These are phyloP conservation scores for Plasmodium vinckei DNA, from an alignment of 169 alveolate species.

Conservation along the genomic window DNA sequence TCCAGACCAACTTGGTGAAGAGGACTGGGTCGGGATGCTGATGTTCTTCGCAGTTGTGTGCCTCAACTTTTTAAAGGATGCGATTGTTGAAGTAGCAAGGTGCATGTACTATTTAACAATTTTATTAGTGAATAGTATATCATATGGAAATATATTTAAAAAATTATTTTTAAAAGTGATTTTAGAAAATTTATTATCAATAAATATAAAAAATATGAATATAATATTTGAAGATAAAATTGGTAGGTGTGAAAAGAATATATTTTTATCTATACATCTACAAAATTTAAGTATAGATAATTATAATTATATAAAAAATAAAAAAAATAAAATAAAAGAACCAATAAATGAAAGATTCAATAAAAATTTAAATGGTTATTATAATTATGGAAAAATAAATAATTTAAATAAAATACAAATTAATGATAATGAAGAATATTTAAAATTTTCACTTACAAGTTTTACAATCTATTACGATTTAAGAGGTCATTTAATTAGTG, in stretches of 20 bases:
- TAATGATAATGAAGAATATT: constrained; percentile 3
- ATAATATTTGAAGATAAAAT: constrained; percentile 39
- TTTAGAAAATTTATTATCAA: constrained; percentile 1
- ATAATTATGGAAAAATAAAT: neutral
- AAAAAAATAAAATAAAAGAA: constrained; percentile 6
- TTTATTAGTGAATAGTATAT: neutral
- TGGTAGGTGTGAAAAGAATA: neutral
- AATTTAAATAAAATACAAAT: neutral
- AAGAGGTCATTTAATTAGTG: constrained; percentile 25
- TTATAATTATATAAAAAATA: constrained; percentile 9
- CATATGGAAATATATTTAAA: neutral
- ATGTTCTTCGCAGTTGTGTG: neutral
- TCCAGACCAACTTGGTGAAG: too few species aligned
- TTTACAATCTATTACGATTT: constrained; percentile 25
- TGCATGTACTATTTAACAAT: neutral
- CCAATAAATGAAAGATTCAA: neutral
- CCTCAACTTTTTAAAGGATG: neutral
- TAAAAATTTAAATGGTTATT: neutral
- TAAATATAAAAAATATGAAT: constrained; percentile 39
- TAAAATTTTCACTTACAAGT: neutral
- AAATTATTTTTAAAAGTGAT: neutral
- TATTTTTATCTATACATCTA: constrained; percentile 17
- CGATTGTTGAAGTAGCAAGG: neutral
- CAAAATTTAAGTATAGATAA: constrained; percentile 21
- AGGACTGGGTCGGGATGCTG: neutral